Base-by-base conservation (phyloP, 2,329 filamentous ascomycete genomes). In the Arthrobotrys sinensis region DNA sequence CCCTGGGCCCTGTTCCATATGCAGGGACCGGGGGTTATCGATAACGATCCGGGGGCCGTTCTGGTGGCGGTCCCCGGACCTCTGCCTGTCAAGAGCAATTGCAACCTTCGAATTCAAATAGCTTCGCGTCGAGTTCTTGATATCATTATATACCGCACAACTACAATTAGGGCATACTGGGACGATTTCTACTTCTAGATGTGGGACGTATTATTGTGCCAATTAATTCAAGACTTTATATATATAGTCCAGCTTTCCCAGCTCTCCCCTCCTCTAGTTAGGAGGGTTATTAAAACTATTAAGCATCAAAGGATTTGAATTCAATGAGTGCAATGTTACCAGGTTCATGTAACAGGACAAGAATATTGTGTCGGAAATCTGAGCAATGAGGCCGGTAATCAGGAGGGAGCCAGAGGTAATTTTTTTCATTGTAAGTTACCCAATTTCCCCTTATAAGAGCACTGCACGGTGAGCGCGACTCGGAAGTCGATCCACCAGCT, bases 21-120 rank as follows among this genome's bases (percentile, higher is more conserved):
- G 1, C 38, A 1, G 52, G 21, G 21, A 19, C 3, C 75, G 36
- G 75, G 19, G 62, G 45, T 63, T 72, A 72, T 78, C 67, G 75
- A 78, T 78, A 78, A 78, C 12, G 21, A 40, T 5, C 43, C 24
- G 24, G 5, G 32, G 12, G 12, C 10, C 10, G 0, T n/a, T 24
- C 5, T 21, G 40, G 43, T 7, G 40, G 36, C 28, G 24, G 36
- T 60, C 60, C 60, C 43, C 38, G 48, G 43, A 48, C 34, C 40
- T 63, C 40, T 21, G 19, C 57, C 21, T 11, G 63, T 68, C 48
- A 50, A 68, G n/a, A n/a, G n/a, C n/a, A n/a, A n/a, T n/a, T n/a
- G n/a, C n/a, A n/a, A n/a, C n/a, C n/a, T n/a, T n/a, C n/a, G n/a
- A n/a, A n/a, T n/a, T n/a, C n/a, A n/a, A n/a, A n/a, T n/a, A n/a